These are phyloP conservation scores for Tulasnella sp. DNA, from an alignment of 768 basidiomycete species.

Conservation along the genomic window DNA sequence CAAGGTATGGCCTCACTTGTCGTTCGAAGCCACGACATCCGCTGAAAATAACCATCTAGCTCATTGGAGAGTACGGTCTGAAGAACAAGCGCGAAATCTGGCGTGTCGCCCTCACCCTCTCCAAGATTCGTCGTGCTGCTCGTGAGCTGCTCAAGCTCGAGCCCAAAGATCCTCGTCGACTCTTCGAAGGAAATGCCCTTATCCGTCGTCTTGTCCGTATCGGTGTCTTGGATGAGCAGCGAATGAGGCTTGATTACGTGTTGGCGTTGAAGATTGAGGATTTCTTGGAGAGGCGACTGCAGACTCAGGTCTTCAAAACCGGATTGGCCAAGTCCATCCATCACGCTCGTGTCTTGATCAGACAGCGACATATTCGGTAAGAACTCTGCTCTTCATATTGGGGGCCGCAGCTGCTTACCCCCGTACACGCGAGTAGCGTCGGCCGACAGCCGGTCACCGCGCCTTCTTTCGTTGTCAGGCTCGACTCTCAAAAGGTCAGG, in stretches of 20 bases:
- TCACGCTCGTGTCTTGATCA: conserved; percentile 96
- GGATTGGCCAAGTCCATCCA: conserved; percentile 98
- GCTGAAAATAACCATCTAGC: conserved; percentile 46
- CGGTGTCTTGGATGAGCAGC: conserved; percentile 97
- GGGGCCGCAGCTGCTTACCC: not conserved
- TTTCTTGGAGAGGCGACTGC: conserved; percentile 98
- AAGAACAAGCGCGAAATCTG: conserved; percentile 99
- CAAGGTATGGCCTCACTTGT: conserved; percentile 59
- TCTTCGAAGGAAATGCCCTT: conserved; percentile 94
- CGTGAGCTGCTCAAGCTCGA: conserved; percentile 99
- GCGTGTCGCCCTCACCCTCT: conserved; percentile 96
- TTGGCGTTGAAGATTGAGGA: conserved; percentile 98
- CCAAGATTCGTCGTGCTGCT: conserved; percentile 99
- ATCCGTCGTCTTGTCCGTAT: conserved; percentile 97
- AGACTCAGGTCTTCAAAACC: conserved; percentile 99
- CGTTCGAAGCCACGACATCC: not conserved
- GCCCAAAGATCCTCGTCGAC: conserved; percentile 98
- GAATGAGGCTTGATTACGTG: conserved; percentile 99
- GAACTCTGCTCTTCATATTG: conserved; percentile 34
- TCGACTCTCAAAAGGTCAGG: conserved; percentile 87
- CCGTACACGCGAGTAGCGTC: conserved; percentile 50
- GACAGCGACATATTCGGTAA: conserved; percentile 96
- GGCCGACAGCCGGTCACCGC: conserved; percentile 99
- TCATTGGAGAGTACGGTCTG: conserved; percentile 99
- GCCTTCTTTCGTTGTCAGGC: conserved; percentile 96